phyloP scores from a whole-genome alignment of 306 rosid species.

The Castanea sativa region DNA sequence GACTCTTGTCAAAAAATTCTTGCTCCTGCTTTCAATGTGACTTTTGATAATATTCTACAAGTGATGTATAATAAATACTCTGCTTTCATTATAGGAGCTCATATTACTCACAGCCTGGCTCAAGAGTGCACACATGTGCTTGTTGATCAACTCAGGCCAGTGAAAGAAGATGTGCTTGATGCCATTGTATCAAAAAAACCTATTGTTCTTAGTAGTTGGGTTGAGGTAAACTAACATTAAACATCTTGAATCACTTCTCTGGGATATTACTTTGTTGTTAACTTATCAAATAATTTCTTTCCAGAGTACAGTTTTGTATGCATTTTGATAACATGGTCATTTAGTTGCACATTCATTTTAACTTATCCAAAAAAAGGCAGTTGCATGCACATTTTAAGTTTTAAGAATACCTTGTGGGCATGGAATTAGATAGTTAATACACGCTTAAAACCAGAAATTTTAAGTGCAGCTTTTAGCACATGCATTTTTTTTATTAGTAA shows the following conservation, averaged over 20 bases:
- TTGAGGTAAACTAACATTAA: slow-evolving; percentile 57
- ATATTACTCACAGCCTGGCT: slow-evolving; percentile 35
- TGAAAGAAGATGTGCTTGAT: slow-evolving; percentile 59
- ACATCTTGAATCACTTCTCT: slow-evolving; percentile 18
- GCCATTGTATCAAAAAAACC: slow-evolving; percentile 67
- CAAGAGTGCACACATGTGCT: slow-evolving; percentile 88
- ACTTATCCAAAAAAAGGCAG: no score
- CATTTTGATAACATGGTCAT: slow-evolving; percentile 13
- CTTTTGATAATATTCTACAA: slow-evolving; percentile 5
- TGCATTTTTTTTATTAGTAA: no score
- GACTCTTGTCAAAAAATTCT: slow-evolving; percentile 4
- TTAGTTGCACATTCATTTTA: not conserved
- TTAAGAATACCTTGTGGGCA: no score
- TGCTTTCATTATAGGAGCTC: slow-evolving; percentile 60
- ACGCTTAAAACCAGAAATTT: no score
- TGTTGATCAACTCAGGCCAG: slow-evolving; percentile 68
- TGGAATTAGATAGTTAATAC: no score
- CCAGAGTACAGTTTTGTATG: not conserved
- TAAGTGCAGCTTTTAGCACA: no score
- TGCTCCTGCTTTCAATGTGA: not conserved
- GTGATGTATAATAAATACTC: slow-evolving; percentile 7
- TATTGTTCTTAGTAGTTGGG: slow-evolving; percentile 69
- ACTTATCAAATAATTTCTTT: slow-evolving; percentile 1
- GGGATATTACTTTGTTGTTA: slow-evolving; percentile 1
- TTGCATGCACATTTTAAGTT: no score